A percentile compares a stretch with the other conserved stretches of the same genome.
Evolutionary conservation across 192 early-diverging fungal genomes (phyloP).

Genomic region (Coemansia umbellata): DNA sequence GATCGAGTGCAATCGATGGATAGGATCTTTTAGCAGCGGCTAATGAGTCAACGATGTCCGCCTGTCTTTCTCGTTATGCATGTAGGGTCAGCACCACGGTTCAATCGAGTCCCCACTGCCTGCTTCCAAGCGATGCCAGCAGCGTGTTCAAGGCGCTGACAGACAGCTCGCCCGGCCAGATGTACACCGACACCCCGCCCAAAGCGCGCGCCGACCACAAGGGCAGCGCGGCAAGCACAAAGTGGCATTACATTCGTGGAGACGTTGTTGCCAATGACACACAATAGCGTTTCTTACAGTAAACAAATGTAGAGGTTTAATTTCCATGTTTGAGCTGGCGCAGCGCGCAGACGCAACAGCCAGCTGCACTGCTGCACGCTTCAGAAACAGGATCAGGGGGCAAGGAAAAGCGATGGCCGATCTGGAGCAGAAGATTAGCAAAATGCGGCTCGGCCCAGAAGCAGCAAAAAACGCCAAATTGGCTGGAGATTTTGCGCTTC

Average conservation of each 20-base stretch:
- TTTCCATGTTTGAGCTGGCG: too few relatives aligned
- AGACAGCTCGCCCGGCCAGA: conserved; percentile 7
- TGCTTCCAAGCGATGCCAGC: conserved; percentile 11
- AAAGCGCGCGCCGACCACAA: neutral
- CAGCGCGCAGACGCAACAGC: too few relatives aligned
- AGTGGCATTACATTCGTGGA: conserved; percentile 27
- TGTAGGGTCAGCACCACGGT: conserved; percentile 38
- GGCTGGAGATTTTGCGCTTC: too few relatives aligned
- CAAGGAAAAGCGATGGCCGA: too few relatives aligned
- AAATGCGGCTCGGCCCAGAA: too few relatives aligned
- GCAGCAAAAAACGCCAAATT: too few relatives aligned
- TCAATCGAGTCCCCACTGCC: conserved; percentile 15
- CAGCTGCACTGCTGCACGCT: too few relatives aligned
- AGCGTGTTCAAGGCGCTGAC: conserved; percentile 16
- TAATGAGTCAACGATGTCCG: conserved; percentile 2
- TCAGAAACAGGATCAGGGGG: too few relatives aligned
- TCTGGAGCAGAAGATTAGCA: too few relatives aligned
- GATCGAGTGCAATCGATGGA: neutral
- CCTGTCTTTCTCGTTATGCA: neutral
- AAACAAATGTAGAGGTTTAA: too few relatives aligned
- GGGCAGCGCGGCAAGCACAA: neutral
- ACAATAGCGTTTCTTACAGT: conserved; percentile 1
- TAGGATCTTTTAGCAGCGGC: too few relatives aligned
- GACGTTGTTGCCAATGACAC: neutral
- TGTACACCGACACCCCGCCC: neutral